These are phyloP conservation scores for Aspergillus campestris DNA, from an alignment of 495 filamentous ascomycete species.

Conservation along the genomic window DNA sequence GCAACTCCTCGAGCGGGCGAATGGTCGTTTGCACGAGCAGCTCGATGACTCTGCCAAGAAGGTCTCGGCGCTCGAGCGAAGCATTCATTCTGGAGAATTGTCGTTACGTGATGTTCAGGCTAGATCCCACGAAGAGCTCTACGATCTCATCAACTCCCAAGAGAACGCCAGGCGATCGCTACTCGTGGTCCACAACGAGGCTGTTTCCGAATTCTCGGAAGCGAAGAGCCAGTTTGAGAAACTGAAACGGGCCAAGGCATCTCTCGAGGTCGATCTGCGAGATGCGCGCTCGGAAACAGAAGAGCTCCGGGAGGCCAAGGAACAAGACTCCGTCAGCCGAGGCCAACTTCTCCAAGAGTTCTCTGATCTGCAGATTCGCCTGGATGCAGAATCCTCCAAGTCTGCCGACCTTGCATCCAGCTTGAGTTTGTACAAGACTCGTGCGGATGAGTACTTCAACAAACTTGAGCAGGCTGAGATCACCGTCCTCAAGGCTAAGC, in stretches of 20 bases:
- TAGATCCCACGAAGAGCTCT: constrained; percentile 89
- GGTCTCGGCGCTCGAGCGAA: constrained; percentile 82
- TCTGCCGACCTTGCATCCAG: constrained; percentile 76
- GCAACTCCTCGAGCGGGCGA: constrained; percentile 87
- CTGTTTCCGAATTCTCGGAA: constrained; percentile 74
- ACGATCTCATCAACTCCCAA: constrained; percentile 87
- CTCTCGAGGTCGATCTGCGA: constrained; percentile 81
- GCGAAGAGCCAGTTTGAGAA: constrained; percentile 81
- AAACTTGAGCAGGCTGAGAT: constrained; percentile 98
- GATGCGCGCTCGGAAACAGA: constrained; percentile 77
- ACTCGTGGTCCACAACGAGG: constrained; percentile 75
- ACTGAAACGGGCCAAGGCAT: constrained; percentile 66
- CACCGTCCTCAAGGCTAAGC: constrained; percentile 80
- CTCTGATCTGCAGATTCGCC: constrained; percentile 84
- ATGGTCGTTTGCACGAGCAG: constrained; percentile 86
- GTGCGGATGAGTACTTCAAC: constrained; percentile 94
- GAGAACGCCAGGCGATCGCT: constrained; percentile 79
- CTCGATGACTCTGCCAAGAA: constrained; percentile 93
- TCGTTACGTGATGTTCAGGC: constrained; percentile 88
- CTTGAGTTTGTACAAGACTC: constrained; percentile 81
- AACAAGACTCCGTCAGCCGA: constrained; percentile 77
- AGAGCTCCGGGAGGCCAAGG: constrained; percentile 64
- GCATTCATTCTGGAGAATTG: constrained; percentile 78
- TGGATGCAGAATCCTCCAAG: constrained; percentile 83
- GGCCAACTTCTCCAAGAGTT: constrained; percentile 87